These are phyloP conservation scores for Aleurites moluccanus DNA, from an alignment of 441 rosid genomes.

Conservation along the genomic window DNA sequence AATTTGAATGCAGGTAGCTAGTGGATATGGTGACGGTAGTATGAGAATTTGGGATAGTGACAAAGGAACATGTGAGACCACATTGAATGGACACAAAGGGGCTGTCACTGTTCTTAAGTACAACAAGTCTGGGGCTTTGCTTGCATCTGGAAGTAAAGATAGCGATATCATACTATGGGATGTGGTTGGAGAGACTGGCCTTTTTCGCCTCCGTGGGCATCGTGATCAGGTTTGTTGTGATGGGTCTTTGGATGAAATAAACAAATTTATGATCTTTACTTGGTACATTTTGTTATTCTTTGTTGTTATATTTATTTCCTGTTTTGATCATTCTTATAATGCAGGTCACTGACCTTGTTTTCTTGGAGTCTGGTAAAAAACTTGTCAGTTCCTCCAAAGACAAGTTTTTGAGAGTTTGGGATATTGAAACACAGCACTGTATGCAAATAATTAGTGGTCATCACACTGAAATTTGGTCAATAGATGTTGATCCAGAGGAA, in stretches of 20 bases:
- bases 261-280: background rate
- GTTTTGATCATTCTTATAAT: slow-evolving; percentile 22
- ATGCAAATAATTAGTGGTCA: slow-evolving; percentile 93
- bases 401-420: slow-evolving; percentile 97
- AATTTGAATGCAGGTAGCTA: slow-evolving; percentile 52
- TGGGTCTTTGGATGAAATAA: background rate
- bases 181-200: slow-evolving; percentile 82
- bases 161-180: slow-evolving; percentile 91
- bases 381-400: slow-evolving; percentile 95
- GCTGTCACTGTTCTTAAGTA: slow-evolving; percentile 73
- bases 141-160: slow-evolving; percentile 97
- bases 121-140: slow-evolving; percentile 64
- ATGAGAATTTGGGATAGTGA: slow-evolving; percentile 83
- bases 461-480: slow-evolving; percentile 95
- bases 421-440: slow-evolving; percentile 93
- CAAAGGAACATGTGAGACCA: slow-evolving; percentile 73
- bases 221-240: slow-evolving; percentile 74
- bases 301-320: background rate
- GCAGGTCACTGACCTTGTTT: slow-evolving; percentile 90
- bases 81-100: slow-evolving; percentile 82
- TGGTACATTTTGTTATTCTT: slow-evolving; percentile 12
- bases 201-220: slow-evolving; percentile 83
- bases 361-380: slow-evolving; percentile 82
- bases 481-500: slow-evolving; percentile 82
- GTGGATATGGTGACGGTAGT: slow-evolving; percentile 84